Evolutionary conservation across 345 rosid species (phyloP), one percentile per base, ranked within the genome.

Genomic region (Bretschneidera sinensis): DNA sequence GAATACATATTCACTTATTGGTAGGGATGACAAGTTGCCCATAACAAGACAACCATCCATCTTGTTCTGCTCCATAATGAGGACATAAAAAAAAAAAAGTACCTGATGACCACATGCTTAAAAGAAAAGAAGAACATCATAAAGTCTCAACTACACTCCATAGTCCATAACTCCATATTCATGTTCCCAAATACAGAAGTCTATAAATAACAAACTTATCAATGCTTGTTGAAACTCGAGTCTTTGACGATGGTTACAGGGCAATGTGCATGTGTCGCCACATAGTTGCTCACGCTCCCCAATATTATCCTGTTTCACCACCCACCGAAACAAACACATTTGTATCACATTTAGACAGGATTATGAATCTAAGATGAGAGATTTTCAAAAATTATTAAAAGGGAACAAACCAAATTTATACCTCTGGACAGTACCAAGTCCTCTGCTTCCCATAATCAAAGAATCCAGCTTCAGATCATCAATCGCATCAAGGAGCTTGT

Each of bases 401-500:
- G 22, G 24, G 22, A 9, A 24, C 16, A 5, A 54, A 11, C 0
- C n/a, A 24, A 24, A 22, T 21, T 31, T 18, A 11, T 73, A 83
- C 99, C 99, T 91, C 68, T 71, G 68, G 23, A 95, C 75, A n/a
- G 94, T 82, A 60, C 89, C 84, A 9, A 86, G 96, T 52, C 98
- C 99, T 78, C 99, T 77, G 85, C 95, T 88, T 63, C 98, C 99
- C 88, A 95, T 82, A 48, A 88, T 85, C 58, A 95, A 13, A 43
- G 88, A 86, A 51, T 95, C 98, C 57, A 95, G 79, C 62, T 95
- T 88, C 58, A 91, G 85, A 73, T 80, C 95, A 35, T 80, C 82
- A 49, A 81, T 56, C 0, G 98, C 88, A 52, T 91, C 89, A 3
- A 95, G 62, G 9, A 95, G 71, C 75, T 75, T 83, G 67, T 95